Evolutionary conservation across 1,284 basidiomycete genomes (phyloP).

Genomic region (Malassezia brasiliensis): DNA sequence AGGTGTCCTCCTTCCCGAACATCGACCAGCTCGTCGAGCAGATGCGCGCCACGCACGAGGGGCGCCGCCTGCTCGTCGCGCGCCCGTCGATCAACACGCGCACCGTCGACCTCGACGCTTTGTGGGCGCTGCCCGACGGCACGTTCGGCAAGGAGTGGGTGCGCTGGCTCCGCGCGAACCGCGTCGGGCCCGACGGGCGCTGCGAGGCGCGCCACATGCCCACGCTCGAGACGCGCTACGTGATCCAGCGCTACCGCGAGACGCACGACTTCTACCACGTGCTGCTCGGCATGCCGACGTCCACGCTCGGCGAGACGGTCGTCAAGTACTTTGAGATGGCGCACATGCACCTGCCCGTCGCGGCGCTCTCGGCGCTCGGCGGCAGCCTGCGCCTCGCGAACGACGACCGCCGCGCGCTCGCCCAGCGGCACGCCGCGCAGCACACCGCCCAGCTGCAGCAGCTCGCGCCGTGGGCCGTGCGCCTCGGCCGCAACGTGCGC

Average conservation of each 20-base stretch:
- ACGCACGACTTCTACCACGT: constrained; percentile 92
- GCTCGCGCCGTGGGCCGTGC: constrained; percentile 59
- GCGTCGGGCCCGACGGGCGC: constrained; percentile 88
- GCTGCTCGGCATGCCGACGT: constrained; percentile 74
- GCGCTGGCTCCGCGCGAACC: constrained; percentile 79
- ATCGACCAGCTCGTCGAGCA: constrained; percentile 67
- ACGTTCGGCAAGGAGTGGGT: constrained; percentile 80
- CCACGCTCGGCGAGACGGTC: constrained; percentile 82
- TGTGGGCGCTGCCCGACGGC: constrained; percentile 63
- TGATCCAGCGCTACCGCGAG: constrained; percentile 96
- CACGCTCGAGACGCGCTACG: constrained; percentile 61
- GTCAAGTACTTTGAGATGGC: constrained; percentile 91
- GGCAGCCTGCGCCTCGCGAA: constrained; percentile 51
- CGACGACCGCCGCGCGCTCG: constrained; percentile 54
- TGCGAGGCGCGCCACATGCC: constrained; percentile 65
- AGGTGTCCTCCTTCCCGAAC: constrained; percentile 52
- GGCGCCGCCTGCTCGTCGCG: constrained; percentile 63
- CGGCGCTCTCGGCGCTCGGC: constrained; percentile 68
- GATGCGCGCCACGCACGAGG: constrained; percentile 62
- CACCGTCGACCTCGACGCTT: constrained; percentile 62
- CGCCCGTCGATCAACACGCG: constrained; percentile 69
- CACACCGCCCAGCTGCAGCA: constrained; percentile 19
- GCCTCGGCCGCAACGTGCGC: constrained; percentile 62
- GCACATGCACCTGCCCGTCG: constrained; percentile 82
- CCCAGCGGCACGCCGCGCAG: constrained; percentile 30